Conservation (phyloP, 331 rosid species). For the Quercus tomentella region DNA sequence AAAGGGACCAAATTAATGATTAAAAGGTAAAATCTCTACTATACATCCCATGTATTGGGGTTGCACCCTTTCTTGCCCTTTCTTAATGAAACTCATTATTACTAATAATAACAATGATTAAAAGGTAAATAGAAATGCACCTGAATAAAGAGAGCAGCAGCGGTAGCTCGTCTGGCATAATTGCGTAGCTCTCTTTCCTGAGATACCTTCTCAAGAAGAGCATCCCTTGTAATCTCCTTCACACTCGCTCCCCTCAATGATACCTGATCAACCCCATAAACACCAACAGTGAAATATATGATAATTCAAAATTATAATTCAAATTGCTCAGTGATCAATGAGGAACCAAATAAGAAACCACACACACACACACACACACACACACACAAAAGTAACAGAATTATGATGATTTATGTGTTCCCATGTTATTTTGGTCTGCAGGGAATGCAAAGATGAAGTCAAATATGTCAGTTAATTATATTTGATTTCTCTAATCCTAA, state of each 20-base stretch:
- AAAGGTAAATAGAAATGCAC: slow-evolving; percentile 23
- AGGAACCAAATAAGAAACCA: no score
- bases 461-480: no score
- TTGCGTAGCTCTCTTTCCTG: slow-evolving; percentile 87
- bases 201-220: slow-evolving; percentile 76
- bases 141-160: slow-evolving; percentile 90
- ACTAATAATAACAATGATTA: neutral
- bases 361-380: no score
- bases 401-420: no score
- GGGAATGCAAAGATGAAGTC: no score
- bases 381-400: no score
- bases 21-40: no score
- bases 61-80: no score
- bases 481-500: no score
- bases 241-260: slow-evolving; percentile 93
- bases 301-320: neutral
- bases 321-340: neutral
- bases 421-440: no score
- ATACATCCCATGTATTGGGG: no score
- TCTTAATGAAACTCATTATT: no score
- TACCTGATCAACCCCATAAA: slow-evolving; percentile 42
- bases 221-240: slow-evolving; percentile 94
- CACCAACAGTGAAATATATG: neutral
- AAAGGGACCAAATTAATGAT: neutral
- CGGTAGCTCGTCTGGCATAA: slow-evolving; percentile 76